Conservation (phyloP, 192 early-diverging fungal species). For the Umbelopsis sp. region DNA sequence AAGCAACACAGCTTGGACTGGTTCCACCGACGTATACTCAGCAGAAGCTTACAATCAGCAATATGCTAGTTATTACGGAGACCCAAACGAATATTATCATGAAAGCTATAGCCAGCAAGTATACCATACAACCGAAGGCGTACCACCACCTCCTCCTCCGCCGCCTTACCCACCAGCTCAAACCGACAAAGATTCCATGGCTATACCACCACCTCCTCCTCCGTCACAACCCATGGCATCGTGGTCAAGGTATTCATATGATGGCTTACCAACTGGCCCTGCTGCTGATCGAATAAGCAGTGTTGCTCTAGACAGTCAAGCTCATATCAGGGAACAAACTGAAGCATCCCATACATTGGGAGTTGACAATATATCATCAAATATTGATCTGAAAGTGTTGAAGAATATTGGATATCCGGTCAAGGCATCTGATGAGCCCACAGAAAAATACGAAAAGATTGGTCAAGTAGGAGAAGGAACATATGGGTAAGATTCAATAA, state of each 20-base stretch:
- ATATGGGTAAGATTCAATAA: conserved; percentile 56
- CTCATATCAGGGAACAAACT: neutral
- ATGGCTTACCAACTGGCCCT: conserved; percentile 21
- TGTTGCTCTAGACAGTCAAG: neutral
- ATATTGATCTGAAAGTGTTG: conserved; percentile 12
- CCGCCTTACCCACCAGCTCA: conserved; percentile 24
- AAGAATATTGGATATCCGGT: conserved; percentile 40
- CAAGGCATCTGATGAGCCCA: conserved; percentile 37
- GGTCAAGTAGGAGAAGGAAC: conserved; percentile 85
- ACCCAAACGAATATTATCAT: conserved; percentile 9
- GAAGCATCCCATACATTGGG: neutral
- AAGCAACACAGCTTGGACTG: neutral
- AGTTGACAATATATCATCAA: neutral
- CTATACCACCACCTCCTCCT: neutral
- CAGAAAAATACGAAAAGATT: conserved; percentile 68
- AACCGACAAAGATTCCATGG: conserved; percentile 12
- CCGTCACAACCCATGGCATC: neutral
- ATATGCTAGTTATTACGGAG: neutral
- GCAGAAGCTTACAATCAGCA: conserved; percentile 4
- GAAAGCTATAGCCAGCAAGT: neutral
- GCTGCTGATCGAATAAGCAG: conserved; percentile 24
- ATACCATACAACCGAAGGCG: conserved; percentile 15
- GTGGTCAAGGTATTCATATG: conserved; percentile 15
- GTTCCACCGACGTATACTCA: conserved; percentile 16
- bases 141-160: conserved; percentile 34